Evolutionary conservation across 176 grass and related monocot species (phyloP), one percentile per base, ranked within the genome.

Genomic region (Triticum dicoccoides): DNA sequence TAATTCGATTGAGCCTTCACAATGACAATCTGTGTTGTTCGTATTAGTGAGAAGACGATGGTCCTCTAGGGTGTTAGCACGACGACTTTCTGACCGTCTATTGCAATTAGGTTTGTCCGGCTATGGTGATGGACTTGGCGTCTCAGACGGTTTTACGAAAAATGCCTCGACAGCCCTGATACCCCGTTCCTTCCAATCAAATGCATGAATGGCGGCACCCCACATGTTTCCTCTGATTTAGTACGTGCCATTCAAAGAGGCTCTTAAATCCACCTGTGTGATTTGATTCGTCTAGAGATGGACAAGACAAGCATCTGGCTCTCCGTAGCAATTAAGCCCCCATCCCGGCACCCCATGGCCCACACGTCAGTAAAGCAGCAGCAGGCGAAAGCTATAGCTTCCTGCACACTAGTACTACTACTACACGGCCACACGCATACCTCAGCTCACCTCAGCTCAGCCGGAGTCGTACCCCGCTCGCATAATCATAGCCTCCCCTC

Each of bases 281-380:
- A 29, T 29, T 29, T 29, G 29, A 29, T 29, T 29, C 29, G 29
- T 29, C 29, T 9, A 20, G 1, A 58, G 18, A 58, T 58, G 2
- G 54, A 58, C 18, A 21, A 21, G 54, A 58, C 54, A 58, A 58
- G 2, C 63, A 65, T 6, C 27, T 1, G 64, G 64, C 4, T 62
- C 73, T 30, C 45, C 34, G 0, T 69, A 69, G 84, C 74, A 59
- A 9, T 68, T 85, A 21, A 9, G 2, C 14, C 4, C 42, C 34
- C 25, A 34, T 18, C 73, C 66, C 33, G 59, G 56, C 80, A 87
- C 0, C 0, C 32, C 0, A 0, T 44, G 84, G 0, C 34, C 89
- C 74, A 63, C 84, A 79, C 2, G 56, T 83, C 89, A 87, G 80
- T 33, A 78, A 65, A 63, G 76, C 67, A 63, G 76, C 58, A 73